Evolutionary conservation across 495 filamentous ascomycete species (phyloP).

Genomic region (Tirmania nivea): DNA sequence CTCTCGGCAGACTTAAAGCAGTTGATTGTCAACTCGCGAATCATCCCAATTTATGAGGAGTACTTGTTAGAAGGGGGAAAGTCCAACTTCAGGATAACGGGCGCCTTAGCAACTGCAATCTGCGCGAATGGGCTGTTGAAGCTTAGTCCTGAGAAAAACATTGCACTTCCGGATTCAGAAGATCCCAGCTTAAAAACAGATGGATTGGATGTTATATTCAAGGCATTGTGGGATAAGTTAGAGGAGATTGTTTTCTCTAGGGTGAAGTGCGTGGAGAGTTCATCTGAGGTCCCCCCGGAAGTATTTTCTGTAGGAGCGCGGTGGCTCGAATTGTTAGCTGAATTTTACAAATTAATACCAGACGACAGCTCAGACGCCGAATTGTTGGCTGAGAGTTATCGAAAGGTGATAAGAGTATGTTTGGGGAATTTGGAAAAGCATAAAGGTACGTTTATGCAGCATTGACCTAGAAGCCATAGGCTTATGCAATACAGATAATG

Average conservation of each 20-base stretch:
- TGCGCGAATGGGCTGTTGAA: conserved; percentile 2
- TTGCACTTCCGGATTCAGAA: not conserved
- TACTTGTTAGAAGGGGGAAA: conserved; percentile 26
- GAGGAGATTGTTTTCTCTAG: not conserved
- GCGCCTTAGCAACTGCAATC: not conserved
- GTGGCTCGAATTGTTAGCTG: not conserved
- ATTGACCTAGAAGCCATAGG: too few species aligned
- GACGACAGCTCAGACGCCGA: not conserved
- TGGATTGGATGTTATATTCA: not conserved
- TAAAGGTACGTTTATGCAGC: not conserved
- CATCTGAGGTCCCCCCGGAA: not conserved
- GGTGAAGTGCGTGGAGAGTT: not conserved
- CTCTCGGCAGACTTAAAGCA: conserved; percentile 5
- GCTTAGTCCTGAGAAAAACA: not conserved
- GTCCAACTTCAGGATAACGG: not conserved
- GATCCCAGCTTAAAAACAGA: too few species aligned
- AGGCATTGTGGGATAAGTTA: not conserved
- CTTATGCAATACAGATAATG: not conserved
- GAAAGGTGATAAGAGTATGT: not conserved
- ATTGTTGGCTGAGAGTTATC: not conserved
- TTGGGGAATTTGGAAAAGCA: not conserved
- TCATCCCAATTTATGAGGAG: conserved; percentile 36
- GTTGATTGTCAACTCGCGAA: conserved; percentile 24
- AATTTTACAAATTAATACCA: not conserved
- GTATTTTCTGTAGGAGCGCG: not conserved